Evolutionary conservation across 805 yeast genomes (phyloP).

Genomic region (Candida vartiovaarae): DNA sequence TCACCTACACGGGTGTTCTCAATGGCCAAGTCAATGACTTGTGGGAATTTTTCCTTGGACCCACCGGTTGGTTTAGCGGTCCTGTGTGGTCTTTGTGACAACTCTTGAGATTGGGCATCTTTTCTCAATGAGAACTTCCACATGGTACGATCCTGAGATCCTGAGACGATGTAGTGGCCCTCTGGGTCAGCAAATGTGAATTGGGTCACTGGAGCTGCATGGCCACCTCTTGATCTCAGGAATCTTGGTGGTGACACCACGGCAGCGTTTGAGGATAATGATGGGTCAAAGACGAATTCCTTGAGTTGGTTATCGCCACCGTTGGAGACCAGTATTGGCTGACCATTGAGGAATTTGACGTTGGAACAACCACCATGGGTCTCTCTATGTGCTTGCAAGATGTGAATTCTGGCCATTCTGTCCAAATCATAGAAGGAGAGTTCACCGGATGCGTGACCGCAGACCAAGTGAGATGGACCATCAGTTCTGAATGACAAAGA

Average conservation of each 20-base stretch:
- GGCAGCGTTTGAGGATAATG: conserved; percentile 52
- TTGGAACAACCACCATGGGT: conserved; percentile 69
- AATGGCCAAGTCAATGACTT: conserved; percentile 61
- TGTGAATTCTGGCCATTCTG: conserved; percentile 65
- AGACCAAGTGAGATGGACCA: conserved; percentile 75
- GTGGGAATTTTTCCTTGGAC: conserved; percentile 68
- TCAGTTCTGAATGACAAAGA: conserved; percentile 88
- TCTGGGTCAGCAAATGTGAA: conserved; percentile 72
- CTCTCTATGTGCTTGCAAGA: conserved; percentile 67
- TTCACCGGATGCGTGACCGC: conserved; percentile 76
- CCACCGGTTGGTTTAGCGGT: conserved; percentile 47
- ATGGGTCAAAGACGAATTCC: conserved; percentile 91
- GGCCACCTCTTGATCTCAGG: conserved; percentile 95
- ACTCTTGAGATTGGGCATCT: conserved; percentile 92
- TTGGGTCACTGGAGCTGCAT: conserved; percentile 78
- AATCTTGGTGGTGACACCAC: conserved; percentile 86
- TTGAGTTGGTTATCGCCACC: conserved; percentile 89
- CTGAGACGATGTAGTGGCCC: conserved; percentile 80
- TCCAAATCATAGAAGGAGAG: conserved; percentile 79
- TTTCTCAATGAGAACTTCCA: conserved; percentile 93
- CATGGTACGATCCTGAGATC: conserved; percentile 76
- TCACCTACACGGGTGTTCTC: conserved; percentile 73
- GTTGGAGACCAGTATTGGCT: conserved; percentile 79
- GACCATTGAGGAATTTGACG: conserved; percentile 77
- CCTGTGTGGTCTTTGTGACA: conserved; percentile 67